These are phyloP conservation scores for Mycosphaerella arachidis DNA, from an alignment of 2,329 filamentous ascomycete species.

Conservation along the genomic window DNA sequence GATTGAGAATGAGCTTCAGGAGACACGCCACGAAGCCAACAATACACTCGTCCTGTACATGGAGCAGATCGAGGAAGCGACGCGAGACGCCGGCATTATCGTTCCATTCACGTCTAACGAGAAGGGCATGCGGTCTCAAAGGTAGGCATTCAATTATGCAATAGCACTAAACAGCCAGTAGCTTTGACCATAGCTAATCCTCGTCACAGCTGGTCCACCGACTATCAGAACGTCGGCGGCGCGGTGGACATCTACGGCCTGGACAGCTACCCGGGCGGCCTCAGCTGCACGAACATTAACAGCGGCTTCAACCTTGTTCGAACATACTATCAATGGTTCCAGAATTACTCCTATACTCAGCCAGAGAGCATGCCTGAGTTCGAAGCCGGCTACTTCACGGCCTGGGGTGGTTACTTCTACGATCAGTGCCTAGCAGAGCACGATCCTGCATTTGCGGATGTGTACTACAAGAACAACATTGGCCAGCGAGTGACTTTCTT, in stretches of 20 bases:
- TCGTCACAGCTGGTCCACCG: conserved; percentile 53
- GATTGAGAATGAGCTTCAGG: conserved; percentile 53
- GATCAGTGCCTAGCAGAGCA: conserved; percentile 45
- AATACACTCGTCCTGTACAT: conserved; percentile 49
- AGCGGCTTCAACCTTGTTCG: conserved; percentile 50
- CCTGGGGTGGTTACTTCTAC: conserved; percentile 53
- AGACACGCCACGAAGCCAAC: conserved; percentile 40
- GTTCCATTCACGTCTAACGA: conserved; percentile 57
- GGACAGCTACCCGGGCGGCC: conserved; percentile 53
- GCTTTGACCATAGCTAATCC: background rate
- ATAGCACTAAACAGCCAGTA: no score
- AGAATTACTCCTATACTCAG: conserved; percentile 39
- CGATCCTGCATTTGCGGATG: conserved; percentile 52
- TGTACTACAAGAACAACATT: conserved; percentile 62
- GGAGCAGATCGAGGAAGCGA: conserved; percentile 52
- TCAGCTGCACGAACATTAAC: conserved; percentile 58
- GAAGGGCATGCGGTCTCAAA: conserved; percentile 53
- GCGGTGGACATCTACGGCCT: conserved; percentile 47
- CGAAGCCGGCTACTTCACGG: conserved; percentile 56
- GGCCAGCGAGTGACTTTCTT: conserved; percentile 57
- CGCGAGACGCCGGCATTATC: conserved; percentile 54
- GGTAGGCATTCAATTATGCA: background rate
- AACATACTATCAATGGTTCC: conserved; percentile 44
- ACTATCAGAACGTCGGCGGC: conserved; percentile 54
- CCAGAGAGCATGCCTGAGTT: conserved; percentile 56